phyloP scores from a whole-genome alignment of 1,284 basidiomycete species.

The Pterula multifida region DNA sequence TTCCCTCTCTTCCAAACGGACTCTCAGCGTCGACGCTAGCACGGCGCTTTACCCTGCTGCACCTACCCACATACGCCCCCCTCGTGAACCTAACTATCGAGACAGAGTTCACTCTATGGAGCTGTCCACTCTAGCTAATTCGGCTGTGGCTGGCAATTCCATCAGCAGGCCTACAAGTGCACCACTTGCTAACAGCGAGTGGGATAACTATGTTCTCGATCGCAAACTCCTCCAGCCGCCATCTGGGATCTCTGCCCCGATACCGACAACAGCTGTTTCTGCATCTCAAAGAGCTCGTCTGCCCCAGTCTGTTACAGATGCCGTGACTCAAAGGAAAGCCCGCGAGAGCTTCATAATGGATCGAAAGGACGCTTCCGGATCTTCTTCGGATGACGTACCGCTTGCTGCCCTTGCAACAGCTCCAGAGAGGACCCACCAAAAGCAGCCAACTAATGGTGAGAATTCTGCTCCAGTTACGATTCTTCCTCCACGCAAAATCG shows the following conservation, averaged over 20 bases:
- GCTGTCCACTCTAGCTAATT: constrained; percentile 31
- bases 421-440: constrained; percentile 17
- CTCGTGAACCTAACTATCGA: constrained; percentile 53
- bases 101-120: constrained; percentile 61
- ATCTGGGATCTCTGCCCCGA: constrained; percentile 63
- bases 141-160: constrained; percentile 31
- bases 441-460: constrained; percentile 23
- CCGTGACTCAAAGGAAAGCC: constrained; percentile 51
- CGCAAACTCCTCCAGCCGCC: constrained; percentile 72
- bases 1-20: constrained; percentile 55
- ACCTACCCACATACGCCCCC: constrained; percentile 50
- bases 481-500: constrained; percentile 48
- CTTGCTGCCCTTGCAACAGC: constrained; percentile 24
- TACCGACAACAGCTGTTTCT: constrained; percentile 42
- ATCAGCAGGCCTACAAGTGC: constrained; percentile 60
- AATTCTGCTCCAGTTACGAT: constrained; percentile 39
- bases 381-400: constrained; percentile 43
- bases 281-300: constrained; percentile 35
- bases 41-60: constrained; percentile 17
- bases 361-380: constrained; percentile 25
- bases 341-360: constrained; percentile 45
- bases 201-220: constrained; percentile 71
- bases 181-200: constrained; percentile 56
- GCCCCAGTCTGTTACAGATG: constrained; percentile 61
- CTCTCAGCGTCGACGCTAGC: constrained; percentile 51